Evolutionary conservation across 1,139 yeast genomes (phyloP), one percentile per base, ranked within the genome.

Genomic region (Lipomyces yarrowii): DNA sequence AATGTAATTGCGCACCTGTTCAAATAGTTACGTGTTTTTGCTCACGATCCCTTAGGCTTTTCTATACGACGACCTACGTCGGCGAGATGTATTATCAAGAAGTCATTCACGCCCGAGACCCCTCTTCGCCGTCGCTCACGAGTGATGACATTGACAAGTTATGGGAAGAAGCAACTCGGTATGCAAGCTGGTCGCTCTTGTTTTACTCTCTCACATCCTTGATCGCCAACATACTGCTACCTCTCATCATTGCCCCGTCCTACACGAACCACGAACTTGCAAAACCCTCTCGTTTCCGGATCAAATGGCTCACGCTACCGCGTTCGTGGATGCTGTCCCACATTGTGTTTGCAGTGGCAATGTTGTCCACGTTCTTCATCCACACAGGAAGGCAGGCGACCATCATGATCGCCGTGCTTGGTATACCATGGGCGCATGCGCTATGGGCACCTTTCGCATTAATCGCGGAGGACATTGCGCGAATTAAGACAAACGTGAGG

Each of bases 381-480:
- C 59, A 70, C 4, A 74, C 74, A 4, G 80, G 82, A 1, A 67
- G 64, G 1, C 76, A 73, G 35, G 84, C 84, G 0, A 79, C 80
- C 15, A 66, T 76, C 0, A 72, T 83, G 74, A 80, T 83, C 71
- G 83, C 78, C 0, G 68, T 82, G 21, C 70, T 83, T 57, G 86
- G 86, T 2, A 76, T 83, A 5, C 82, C 85, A 0, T 83, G 86
- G 86, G 85, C 85, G 0, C 77, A 77, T 64, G 84, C 85, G 0
- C 76, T 83, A 6, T 83, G 86, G 86, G 83, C 84, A 4, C 86
- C 86, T 13, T 83, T 82, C 72, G 84, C 81, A 6, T 68, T 83
- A 56, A 81, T 83, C 15, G 80, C 84, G 59, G 84, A 82, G 69
- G 85, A 82, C 65, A 77, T 82, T n/a, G 77, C 83, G 46, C 73